Evolutionary conservation across 805 yeast species (phyloP).

Genomic region (Pichia ethanolica): DNA sequence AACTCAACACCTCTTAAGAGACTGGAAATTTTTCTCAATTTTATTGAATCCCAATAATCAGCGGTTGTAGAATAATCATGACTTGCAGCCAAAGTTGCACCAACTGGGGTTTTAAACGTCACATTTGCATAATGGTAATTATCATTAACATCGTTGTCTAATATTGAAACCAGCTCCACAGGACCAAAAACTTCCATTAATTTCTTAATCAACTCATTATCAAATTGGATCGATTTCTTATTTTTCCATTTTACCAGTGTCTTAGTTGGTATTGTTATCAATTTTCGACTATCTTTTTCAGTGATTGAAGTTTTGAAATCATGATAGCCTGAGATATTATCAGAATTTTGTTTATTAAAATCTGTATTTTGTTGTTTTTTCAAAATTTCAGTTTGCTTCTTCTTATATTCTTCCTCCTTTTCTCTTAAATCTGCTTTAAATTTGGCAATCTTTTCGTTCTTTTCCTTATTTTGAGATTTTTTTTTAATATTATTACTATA

Average conservation of each 20-base stretch:
- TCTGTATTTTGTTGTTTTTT: background rate
- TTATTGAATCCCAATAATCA: conserved; percentile 39
- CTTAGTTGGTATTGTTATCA: conserved; percentile 14
- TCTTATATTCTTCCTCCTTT: background rate
- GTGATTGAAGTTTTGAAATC: background rate
- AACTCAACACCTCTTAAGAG: conserved; percentile 30
- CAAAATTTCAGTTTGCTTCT: background rate
- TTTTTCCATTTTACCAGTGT: conserved; percentile 37
- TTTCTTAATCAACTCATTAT: conserved; percentile 26
- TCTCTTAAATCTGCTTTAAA: conserved; percentile 3
- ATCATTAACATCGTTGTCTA: conserved; percentile 8
- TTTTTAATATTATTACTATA: no score
- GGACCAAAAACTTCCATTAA: conserved; percentile 43
- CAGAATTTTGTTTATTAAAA: conserved; percentile 2
- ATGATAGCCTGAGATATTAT: no score
- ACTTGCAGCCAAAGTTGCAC: conserved; percentile 29
- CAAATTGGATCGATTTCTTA: conserved; percentile 30
- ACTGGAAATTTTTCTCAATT: conserved; percentile 39
- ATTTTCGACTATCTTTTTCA: conserved; percentile 2
- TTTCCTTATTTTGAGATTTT: no score
- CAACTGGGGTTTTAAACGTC: conserved; percentile 22
- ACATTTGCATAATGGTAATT: conserved; percentile 35
- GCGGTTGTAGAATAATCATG: conserved; percentile 38
- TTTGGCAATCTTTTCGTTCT: background rate
- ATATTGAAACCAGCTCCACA: conserved; percentile 16